Evolutionary conservation across 1,139 yeast genomes (phyloP).

Genomic region (Protomyces inundatus): DNA sequence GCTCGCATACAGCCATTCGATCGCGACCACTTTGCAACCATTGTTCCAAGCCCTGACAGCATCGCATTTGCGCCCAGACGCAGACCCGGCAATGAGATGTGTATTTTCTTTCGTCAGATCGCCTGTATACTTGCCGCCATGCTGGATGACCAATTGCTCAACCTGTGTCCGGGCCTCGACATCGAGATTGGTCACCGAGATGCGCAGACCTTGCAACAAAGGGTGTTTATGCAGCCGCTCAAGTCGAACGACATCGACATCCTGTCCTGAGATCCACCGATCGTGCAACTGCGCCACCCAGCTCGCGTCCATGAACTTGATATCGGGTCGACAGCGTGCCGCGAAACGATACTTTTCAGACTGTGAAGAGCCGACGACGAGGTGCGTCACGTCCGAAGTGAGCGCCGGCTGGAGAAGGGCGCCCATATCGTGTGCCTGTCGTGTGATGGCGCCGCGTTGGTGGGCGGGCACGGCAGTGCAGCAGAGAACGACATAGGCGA

Average conservation of each 20-base stretch:
- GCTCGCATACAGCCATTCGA: slow-evolving; percentile 53
- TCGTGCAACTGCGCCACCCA: slow-evolving; percentile 47
- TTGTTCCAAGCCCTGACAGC: slow-evolving; percentile 58
- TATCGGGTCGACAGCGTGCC: slow-evolving; percentile 54
- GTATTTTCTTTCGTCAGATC: slow-evolving; percentile 52
- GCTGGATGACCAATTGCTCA: slow-evolving; percentile 42
- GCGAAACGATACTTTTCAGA: slow-evolving; percentile 68
- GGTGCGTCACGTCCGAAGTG: slow-evolving; percentile 60
- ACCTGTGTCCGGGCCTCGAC: slow-evolving; percentile 41
- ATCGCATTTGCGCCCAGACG: slow-evolving; percentile 55
- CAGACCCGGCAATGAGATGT: slow-evolving; percentile 52
- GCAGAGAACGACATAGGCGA: slow-evolving; percentile 36
- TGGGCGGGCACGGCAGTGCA: slow-evolving; percentile 37
- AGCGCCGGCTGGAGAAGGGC: slow-evolving; percentile 58
- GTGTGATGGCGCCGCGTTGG: slow-evolving; percentile 5
- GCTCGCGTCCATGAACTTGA: slow-evolving; percentile 50
- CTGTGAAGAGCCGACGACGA: slow-evolving; percentile 61
- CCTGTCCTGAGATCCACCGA: slow-evolving; percentile 54
- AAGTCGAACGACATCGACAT: slow-evolving; percentile 37
- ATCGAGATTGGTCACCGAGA: slow-evolving; percentile 53
- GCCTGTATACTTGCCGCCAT: slow-evolving; percentile 59
- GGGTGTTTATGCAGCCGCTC: slow-evolving; percentile 39
- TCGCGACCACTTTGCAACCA: slow-evolving; percentile 62
- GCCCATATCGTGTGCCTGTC: slow-evolving; percentile 47
- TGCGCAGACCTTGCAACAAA: slow-evolving; percentile 47